phyloP scores from a whole-genome alignment of 495 filamentous ascomycete species.

The Penicillium dipodomyicola region DNA sequence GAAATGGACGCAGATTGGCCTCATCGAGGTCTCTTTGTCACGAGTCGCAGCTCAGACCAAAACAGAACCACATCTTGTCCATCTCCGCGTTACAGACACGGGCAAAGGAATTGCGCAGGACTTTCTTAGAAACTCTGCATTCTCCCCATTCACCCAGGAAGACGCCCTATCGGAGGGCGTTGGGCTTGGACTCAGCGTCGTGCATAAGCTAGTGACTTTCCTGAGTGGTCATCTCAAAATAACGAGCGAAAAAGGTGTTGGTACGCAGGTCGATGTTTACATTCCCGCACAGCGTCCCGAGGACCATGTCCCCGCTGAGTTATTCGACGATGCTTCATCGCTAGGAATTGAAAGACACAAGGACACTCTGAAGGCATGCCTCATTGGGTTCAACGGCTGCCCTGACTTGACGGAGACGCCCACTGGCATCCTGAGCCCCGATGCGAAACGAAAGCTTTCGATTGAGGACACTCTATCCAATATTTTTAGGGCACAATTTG shows the following conservation, averaged over 20 bases:
- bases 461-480: slow-evolving; percentile 20
- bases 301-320: slow-evolving; percentile 3
- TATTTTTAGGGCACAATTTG: slow-evolving; percentile 7
- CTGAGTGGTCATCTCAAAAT: slow-evolving; percentile 61
- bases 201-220: slow-evolving; percentile 60
- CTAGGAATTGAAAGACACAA: not conserved
- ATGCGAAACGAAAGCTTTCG: slow-evolving; percentile 25
- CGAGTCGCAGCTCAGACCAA: slow-evolving; percentile 9
- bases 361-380: slow-evolving; percentile 6
- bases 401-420: slow-evolving; percentile 23
- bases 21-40: slow-evolving; percentile 54
- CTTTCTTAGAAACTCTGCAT: slow-evolving; percentile 65
- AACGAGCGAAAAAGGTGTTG: slow-evolving; percentile 52
- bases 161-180: slow-evolving; percentile 62
- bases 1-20: slow-evolving; percentile 63
- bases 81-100: slow-evolving; percentile 59
- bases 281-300: slow-evolving; percentile 37
- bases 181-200: slow-evolving; percentile 68
- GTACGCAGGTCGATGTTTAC: slow-evolving; percentile 58
- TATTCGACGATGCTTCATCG: not conserved
- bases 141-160: slow-evolving; percentile 71
- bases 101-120: slow-evolving; percentile 67
- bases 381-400: slow-evolving; percentile 22
- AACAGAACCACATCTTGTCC: slow-evolving; percentile 22
- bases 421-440: slow-evolving; percentile 19